A percentile compares a stretch with the other conserved stretches of the same genome.
Evolutionary conservation across 2,329 filamentous ascomycete genomes (phyloP).

Genomic region (Mycosphaerelloides madeirae): DNA sequence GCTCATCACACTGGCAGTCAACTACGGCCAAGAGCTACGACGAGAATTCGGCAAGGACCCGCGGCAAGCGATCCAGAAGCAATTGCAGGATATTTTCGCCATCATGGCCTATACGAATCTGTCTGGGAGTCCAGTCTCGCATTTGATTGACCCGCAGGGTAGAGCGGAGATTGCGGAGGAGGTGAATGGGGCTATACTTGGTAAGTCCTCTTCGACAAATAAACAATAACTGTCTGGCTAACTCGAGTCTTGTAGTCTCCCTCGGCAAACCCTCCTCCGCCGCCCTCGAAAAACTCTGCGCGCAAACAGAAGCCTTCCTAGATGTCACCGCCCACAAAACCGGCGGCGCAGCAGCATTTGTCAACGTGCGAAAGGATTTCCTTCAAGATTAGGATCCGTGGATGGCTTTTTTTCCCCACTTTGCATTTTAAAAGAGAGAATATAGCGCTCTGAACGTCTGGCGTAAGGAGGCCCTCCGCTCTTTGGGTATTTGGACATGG

Average conservation of each 20-base stretch:
- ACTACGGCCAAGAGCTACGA: slow-evolving; percentile 74
- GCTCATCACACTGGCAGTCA: slow-evolving; percentile 65
- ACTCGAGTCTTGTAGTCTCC: slow-evolving; percentile 57
- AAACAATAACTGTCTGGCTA: slow-evolving; percentile 19
- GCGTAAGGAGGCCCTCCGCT: no score
- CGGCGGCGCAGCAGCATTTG: slow-evolving; percentile 67
- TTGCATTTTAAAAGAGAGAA: no score
- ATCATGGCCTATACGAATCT: slow-evolving; percentile 84
- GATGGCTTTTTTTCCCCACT: no score
- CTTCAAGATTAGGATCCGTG: slow-evolving; percentile 9
- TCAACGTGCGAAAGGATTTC: slow-evolving; percentile 60
- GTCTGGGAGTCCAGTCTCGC: slow-evolving; percentile 68
- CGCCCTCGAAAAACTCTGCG: slow-evolving; percentile 76
- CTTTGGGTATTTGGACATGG: no score
- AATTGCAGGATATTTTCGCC: slow-evolving; percentile 79
- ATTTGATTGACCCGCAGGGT: slow-evolving; percentile 70
- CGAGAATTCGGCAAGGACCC: slow-evolving; percentile 71
- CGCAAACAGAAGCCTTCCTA: slow-evolving; percentile 82
- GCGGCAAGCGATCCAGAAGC: slow-evolving; percentile 64
- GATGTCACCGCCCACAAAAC: slow-evolving; percentile 64
- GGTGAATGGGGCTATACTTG: slow-evolving; percentile 85
- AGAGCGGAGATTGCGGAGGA: slow-evolving; percentile 82
- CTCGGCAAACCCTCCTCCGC: slow-evolving; percentile 85
- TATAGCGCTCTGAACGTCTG: no score
- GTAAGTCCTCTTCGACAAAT: slow-evolving; percentile 50